Base-by-base conservation (phyloP, 192 early-diverging fungal genomes). In the Diversispora eburnea region DNA sequence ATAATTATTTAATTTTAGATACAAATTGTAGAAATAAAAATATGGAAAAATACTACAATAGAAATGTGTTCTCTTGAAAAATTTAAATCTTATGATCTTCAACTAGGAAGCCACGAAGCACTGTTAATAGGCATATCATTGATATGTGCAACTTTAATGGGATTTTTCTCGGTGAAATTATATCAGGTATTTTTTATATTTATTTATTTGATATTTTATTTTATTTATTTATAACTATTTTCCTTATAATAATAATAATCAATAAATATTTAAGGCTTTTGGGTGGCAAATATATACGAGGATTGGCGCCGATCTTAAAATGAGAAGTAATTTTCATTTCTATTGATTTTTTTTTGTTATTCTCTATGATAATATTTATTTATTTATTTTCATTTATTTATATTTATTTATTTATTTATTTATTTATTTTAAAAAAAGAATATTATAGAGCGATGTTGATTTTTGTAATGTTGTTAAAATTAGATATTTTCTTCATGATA, bases 401-500 rank as follows among this genome's bases (percentile, higher is more conserved):
- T 20, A n/a, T 8, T 42, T 62, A 3, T 39, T 43, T 2, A 33
- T 58, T 20, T 46, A n/a, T 48, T 74, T 8, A 63, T 72, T 20
- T 57, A 13, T 55, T 8, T 5, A 5, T 52, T 48, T 56, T 74
- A 8, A 25, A 41, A 46, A 51, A 66, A 86, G 85, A 68, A 48
- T 84, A 87, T 84, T 88, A 84, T 64, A 80, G 85, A 57, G 80
- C 83, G 43, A 93, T 92, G 78, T 91, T 94, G 60, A 87, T 95
- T 69, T 93, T 93, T 70, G 74, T 95, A 62, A 81, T 92, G 67
- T 78, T 94, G 13, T 80, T 95, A 49, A 95, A 95, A 78, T 69
- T 94, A 15, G 93, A 95, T 62, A 77, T 94, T 1, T 95, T 93
- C 81, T 95, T 95, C 81, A 92, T 93, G 70, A 56, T 92, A 5